Percentiles rank a stretch among this genome's conserved stretches.
Conservation (phyloP, 2,329 filamentous ascomycete genomes). For the Neonectria faginata region DNA sequence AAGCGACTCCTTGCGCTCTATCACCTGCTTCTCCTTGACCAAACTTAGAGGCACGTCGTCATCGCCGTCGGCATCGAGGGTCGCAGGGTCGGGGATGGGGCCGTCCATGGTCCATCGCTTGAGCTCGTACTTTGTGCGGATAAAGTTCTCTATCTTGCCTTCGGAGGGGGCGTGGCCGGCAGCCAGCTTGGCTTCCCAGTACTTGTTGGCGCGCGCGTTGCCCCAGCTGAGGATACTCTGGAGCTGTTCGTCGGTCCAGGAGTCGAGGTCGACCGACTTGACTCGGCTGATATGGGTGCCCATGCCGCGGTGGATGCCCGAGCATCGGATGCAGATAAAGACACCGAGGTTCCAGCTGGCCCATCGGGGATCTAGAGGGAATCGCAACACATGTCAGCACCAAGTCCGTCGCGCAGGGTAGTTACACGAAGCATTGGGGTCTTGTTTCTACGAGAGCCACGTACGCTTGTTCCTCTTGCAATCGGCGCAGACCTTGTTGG, state of each 20-base stretch:
- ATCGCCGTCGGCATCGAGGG: slow-evolving; percentile 84
- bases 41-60: slow-evolving; percentile 78
- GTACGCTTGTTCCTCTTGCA: slow-evolving; percentile 99
- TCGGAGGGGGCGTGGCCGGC: slow-evolving; percentile 93
- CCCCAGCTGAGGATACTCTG: slow-evolving; percentile 96
- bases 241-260: slow-evolving; percentile 98
- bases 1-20: slow-evolving; percentile 69
- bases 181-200: slow-evolving; percentile 97
- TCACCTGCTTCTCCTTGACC: slow-evolving; percentile 74
- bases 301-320: slow-evolving; percentile 98
- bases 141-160: slow-evolving; percentile 99
- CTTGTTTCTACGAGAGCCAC: slow-evolving; percentile 48
- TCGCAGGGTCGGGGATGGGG: slow-evolving; percentile 90
- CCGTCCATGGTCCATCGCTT: slow-evolving; percentile 99
- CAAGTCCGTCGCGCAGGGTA: neutral
- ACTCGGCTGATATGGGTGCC: slow-evolving; percentile 98
- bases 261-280: slow-evolving; percentile 97
- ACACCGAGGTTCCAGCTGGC: slow-evolving; percentile 98
- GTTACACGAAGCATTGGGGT: neutral
- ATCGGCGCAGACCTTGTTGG: slow-evolving; percentile 97
- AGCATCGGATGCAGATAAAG: slow-evolving; percentile 98
- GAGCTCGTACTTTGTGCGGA: slow-evolving; percentile 97
- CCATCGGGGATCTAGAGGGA: slow-evolving; percentile 87
- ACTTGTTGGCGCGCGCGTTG: slow-evolving; percentile 96
- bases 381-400: slow-evolving; percentile 24